These are phyloP conservation scores for Penicillium corylophilum DNA, from an alignment of 2,329 filamentous ascomycete genomes.

Conservation along the genomic window DNA sequence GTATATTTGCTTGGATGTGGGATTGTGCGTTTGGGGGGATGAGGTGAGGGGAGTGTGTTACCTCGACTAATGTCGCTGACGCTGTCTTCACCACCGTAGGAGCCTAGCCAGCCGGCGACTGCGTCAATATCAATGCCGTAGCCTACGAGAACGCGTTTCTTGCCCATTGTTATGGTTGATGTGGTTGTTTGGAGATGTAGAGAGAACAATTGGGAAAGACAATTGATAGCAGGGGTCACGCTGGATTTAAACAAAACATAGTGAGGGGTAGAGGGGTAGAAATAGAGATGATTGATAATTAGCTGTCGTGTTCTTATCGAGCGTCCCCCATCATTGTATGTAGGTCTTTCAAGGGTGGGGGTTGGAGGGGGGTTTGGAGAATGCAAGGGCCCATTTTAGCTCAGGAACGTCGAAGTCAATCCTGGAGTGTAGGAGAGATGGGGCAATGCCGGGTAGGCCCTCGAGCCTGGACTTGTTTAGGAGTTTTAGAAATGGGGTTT, in stretches of 20 bases:
- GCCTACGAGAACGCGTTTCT: conserved; percentile 55
- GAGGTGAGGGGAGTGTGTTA: conserved; percentile 28
- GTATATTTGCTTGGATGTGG: neutral
- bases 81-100: conserved; percentile 71
- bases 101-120: conserved; percentile 74
- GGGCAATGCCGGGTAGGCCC: neutral
- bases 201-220: neutral
- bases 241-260: neutral
- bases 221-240: neutral
- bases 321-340: neutral
- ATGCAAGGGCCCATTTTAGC: neutral
- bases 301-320: neutral
- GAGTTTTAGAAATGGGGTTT: neutral
- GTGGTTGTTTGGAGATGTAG: neutral
- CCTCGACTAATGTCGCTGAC: conserved; percentile 71
- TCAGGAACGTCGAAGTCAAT: neutral
- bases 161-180: conserved; percentile 25
- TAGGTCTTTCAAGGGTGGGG: neutral
- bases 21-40: no score
- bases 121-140: conserved; percentile 75
- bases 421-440: neutral
- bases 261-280: neutral
- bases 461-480: neutral
- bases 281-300: neutral
- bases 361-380: no score